These are phyloP conservation scores for Aegilops tauschii DNA, from an alignment of 176 grass and related monocot genomes.

Conservation along the genomic window DNA sequence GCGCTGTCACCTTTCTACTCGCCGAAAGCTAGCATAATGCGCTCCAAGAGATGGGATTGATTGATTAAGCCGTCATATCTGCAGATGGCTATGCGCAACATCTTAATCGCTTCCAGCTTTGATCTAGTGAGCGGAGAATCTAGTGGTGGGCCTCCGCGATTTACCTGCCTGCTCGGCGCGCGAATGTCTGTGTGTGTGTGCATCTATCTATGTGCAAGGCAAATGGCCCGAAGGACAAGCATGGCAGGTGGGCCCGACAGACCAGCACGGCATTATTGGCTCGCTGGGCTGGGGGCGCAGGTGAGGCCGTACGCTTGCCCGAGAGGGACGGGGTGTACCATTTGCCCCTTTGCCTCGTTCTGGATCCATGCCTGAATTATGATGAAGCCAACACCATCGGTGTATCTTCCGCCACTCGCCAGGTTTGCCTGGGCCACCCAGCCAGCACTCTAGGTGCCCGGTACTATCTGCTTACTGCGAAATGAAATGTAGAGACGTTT, in stretches of 20 bases:
- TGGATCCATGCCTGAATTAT: neutral
- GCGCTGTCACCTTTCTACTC: constrained; percentile 13
- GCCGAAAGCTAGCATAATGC: constrained; percentile 32
- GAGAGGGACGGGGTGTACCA: constrained; percentile 24
- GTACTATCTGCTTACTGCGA: neutral
- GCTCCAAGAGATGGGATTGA: constrained; percentile 21
- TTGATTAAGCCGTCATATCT: constrained; percentile 5
- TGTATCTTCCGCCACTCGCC: neutral
- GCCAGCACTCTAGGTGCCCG: neutral
- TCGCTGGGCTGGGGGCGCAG: neutral
- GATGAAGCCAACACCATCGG: neutral
- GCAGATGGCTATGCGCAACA: constrained; percentile 12
- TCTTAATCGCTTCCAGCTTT: constrained; percentile 19
- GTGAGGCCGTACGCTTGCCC: constrained; percentile 28
- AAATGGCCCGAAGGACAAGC: constrained; percentile 13
- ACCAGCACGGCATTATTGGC: constrained; percentile 30
- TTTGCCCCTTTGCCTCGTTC: neutral
- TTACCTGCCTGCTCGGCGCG: neutral
- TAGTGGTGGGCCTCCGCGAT: constrained; percentile 21
- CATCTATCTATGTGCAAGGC: neutral
- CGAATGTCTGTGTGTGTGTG: neutral
- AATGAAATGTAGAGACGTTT: neutral
- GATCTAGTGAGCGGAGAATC: constrained; percentile 10
- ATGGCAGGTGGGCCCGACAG: constrained; percentile 11
- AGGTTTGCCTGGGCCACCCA: neutral